phyloP scores from a whole-genome alignment of 1,139 yeast species.

The Suhomyces panamericanus region DNA sequence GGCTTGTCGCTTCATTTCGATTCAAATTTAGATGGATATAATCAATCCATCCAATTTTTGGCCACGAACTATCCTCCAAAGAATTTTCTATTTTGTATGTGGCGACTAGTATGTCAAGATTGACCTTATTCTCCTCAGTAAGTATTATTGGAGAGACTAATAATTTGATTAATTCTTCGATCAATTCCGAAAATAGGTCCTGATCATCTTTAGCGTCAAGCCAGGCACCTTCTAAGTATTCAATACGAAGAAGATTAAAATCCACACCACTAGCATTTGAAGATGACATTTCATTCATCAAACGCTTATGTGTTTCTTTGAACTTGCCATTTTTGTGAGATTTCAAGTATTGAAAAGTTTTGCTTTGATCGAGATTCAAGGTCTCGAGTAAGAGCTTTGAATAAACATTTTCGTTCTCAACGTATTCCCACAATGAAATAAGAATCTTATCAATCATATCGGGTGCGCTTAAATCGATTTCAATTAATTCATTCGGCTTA shows the following conservation, averaged over 20 bases:
- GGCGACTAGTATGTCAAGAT: conserved; percentile 27
- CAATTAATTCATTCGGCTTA: background rate
- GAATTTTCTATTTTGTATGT: conserved; percentile 35
- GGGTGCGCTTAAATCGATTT: background rate
- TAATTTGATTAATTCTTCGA: conserved; percentile 15
- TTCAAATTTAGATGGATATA: conserved; percentile 28
- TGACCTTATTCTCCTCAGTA: conserved; percentile 22
- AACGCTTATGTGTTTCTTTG: conserved; percentile 30
- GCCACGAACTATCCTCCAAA: conserved; percentile 34
- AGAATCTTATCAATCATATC: conserved; percentile 16
- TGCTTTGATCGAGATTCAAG: conserved; percentile 28
- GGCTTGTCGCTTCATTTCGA: conserved; percentile 30
- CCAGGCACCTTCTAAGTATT: conserved; percentile 36
- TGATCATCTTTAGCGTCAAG: conserved; percentile 17
- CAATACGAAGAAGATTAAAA: conserved; percentile 34
- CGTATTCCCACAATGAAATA: conserved; percentile 16
- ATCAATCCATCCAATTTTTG: conserved; percentile 41
- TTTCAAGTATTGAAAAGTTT: conserved; percentile 35
- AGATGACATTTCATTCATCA: conserved; percentile 33
- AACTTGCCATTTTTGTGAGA: conserved; percentile 26
- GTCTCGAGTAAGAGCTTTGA: conserved; percentile 31
- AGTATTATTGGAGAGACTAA: conserved; percentile 12
- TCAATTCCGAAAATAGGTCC: conserved; percentile 16
- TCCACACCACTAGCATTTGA: conserved; percentile 23
- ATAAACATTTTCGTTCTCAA: conserved; percentile 27